These are phyloP conservation scores for Mycena sp. DNA, from an alignment of 1,284 basidiomycete genomes.

Conservation along the genomic window DNA sequence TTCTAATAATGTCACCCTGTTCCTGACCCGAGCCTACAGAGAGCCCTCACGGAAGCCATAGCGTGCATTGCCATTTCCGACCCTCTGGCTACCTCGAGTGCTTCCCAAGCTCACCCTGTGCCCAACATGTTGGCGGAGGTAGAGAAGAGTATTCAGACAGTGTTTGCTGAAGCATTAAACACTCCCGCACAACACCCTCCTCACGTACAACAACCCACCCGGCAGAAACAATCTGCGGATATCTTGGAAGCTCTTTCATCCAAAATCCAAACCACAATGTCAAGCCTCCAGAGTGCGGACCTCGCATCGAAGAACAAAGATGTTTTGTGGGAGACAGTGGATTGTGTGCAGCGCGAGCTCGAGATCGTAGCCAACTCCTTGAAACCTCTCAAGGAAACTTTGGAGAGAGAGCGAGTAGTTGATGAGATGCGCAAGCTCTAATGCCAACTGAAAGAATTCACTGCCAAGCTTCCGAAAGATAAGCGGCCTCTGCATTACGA, in stretches of 20 bases:
- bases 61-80: no score
- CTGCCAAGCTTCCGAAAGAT: constrained; percentile 4
- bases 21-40: no score
- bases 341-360: neutral
- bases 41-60: no score
- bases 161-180: no score
- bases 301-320: neutral
- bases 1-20: no score
- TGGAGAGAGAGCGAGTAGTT: constrained; percentile 1
- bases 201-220: constrained; percentile 5
- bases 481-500: constrained; percentile 10
- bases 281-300: neutral
- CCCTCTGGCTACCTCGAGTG: no score
- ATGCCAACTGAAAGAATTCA: neutral
- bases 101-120: no score
- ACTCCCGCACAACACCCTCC: no score
- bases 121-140: no score
- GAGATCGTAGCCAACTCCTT: neutral
- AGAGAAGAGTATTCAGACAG: no score
- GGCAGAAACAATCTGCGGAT: neutral
- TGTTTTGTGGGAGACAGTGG: neutral
- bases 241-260: neutral
- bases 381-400: neutral
- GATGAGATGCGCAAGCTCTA: constrained; percentile 10
- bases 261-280: neutral